Conservation (phyloP, 2,329 filamentous ascomycete species). For the Fusarium duplospermum region DNA sequence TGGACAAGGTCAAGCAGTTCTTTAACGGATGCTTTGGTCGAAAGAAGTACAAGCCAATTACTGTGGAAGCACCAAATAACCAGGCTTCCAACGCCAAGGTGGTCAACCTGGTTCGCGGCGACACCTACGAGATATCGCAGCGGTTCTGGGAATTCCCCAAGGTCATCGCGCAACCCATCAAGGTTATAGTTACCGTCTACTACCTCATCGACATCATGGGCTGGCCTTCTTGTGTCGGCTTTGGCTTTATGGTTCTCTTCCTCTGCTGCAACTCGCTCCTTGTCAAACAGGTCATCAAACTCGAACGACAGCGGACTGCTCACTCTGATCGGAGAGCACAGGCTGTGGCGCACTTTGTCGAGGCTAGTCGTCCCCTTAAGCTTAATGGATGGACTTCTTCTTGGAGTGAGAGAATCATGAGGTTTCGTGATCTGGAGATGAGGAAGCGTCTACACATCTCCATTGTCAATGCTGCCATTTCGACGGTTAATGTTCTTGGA, state of each 20-base stretch:
- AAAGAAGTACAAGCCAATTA: constrained; percentile 23
- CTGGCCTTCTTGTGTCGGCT: constrained; percentile 80
- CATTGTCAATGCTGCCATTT: constrained; percentile 61
- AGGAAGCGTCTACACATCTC: constrained; percentile 52
- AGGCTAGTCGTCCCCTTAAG: constrained; percentile 77
- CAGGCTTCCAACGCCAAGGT: constrained; percentile 91
- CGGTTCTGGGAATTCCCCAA: constrained; percentile 88
- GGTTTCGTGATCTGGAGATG: constrained; percentile 52
- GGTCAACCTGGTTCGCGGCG: constrained; percentile 84
- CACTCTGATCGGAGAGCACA: constrained; percentile 84
- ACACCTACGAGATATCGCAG: constrained; percentile 85
- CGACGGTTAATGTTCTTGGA: constrained; percentile 76
- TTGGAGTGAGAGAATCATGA: constrained; percentile 52
- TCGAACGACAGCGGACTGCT: constrained; percentile 76
- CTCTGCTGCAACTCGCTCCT: constrained; percentile 77
- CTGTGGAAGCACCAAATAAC: constrained; percentile 46
- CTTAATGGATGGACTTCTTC: constrained; percentile 55
- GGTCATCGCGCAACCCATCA: constrained; percentile 81
- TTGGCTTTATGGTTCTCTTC: constrained; percentile 75
- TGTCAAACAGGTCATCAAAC: constrained; percentile 72
- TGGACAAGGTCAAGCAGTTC: constrained; percentile 21
- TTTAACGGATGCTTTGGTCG: constrained; percentile 34
- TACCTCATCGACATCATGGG: constrained; percentile 80
- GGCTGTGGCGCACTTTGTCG: constrained; percentile 86
- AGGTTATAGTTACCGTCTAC: constrained; percentile 74